These are phyloP conservation scores for Colletotrichum lini DNA, from an alignment of 2,329 filamentous ascomycete species.

Conservation along the genomic window DNA sequence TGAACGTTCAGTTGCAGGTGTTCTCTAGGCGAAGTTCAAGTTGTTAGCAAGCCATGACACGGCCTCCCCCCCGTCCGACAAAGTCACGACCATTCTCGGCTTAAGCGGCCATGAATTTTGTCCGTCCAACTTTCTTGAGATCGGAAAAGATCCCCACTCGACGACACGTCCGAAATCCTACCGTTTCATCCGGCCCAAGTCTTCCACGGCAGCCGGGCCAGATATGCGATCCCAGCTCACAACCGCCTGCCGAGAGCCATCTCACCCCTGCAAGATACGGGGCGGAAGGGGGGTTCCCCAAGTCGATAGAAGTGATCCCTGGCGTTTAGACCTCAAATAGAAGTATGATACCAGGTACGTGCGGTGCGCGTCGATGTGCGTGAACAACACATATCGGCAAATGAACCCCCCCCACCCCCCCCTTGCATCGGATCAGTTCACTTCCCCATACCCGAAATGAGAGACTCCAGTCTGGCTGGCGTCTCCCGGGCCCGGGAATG, in stretches of 20 bases:
- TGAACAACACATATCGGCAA: conserved; percentile 9
- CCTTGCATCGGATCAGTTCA: conserved; percentile 16
- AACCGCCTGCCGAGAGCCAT: not conserved
- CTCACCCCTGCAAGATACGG: conserved; percentile 7
- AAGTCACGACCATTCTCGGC: not conserved
- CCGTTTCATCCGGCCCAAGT: not conserved
- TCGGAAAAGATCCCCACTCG: not conserved
- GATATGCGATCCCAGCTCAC: not conserved
- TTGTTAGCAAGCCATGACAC: not conserved
- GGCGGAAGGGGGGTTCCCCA: not conserved
- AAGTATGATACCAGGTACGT: not conserved
- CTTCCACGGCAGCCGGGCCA: not conserved
- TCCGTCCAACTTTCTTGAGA: not conserved
- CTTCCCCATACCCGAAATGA: conserved; percentile 31
- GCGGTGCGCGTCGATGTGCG: not conserved
- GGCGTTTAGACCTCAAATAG: not conserved
- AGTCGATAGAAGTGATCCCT: no score
- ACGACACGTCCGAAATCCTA: not conserved
- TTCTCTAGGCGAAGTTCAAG: not conserved
- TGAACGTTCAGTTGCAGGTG: not conserved
- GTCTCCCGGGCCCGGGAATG: conserved; percentile 11
- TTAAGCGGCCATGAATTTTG: no score
- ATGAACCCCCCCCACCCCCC: not conserved
- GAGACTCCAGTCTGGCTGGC: not conserved
- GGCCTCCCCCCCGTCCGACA: not conserved